Evolutionary conservation across 2,329 filamentous ascomycete genomes (phyloP).

Genomic region (Cryphonectria naterciae): DNA sequence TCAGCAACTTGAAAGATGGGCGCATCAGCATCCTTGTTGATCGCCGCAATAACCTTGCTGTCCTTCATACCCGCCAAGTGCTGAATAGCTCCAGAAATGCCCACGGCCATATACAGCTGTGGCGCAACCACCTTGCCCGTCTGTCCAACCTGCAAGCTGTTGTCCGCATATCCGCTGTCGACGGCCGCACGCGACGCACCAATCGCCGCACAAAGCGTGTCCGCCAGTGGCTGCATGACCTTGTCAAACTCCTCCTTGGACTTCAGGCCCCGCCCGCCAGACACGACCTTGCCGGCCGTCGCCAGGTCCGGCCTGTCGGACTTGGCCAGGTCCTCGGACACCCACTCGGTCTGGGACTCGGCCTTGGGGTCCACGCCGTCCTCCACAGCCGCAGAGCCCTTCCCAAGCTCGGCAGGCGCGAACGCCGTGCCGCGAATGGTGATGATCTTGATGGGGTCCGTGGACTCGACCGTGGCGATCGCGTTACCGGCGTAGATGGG

Average conservation of each 20-base stretch:
- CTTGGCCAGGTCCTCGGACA: constrained; percentile 90
- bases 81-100: constrained; percentile 96
- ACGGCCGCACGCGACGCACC: constrained; percentile 94
- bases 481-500: constrained; percentile 98
- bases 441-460: constrained; percentile 82
- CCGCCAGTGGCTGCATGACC: constrained; percentile 88
- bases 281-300: constrained; percentile 88
- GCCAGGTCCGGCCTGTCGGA: constrained; percentile 92
- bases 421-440: constrained; percentile 95
- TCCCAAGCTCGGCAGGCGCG: constrained; percentile 70
- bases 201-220: constrained; percentile 91
- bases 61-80: constrained; percentile 99
- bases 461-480: constrained; percentile 92
- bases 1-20: constrained; percentile 99
- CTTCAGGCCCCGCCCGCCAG: constrained; percentile 91
- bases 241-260: constrained; percentile 97
- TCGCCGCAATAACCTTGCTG: constrained; percentile 97
- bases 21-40: constrained; percentile 97
- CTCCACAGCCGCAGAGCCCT: constrained; percentile 76
- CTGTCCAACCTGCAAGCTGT: constrained; percentile 96
- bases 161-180: constrained; percentile 96
- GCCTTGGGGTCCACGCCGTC: constrained; percentile 84
- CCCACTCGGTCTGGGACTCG: constrained; percentile 78
- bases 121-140: constrained; percentile 98
- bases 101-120: constrained; percentile 91